phyloP scores from a whole-genome alignment of 208 protist species.

The Crithidia thermophila region DNA sequence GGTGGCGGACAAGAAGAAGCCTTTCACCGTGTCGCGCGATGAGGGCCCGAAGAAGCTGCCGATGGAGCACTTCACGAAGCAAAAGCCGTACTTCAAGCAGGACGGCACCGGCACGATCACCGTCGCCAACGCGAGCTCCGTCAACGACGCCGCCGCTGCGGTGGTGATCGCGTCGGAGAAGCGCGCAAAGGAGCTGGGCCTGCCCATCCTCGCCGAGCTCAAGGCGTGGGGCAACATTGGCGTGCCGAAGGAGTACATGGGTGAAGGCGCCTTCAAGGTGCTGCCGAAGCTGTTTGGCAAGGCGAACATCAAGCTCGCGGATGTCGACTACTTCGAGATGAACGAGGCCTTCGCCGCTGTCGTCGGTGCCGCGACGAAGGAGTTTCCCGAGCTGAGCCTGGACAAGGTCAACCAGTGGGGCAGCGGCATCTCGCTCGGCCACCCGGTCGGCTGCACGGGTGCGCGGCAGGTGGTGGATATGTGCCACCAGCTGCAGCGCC shows the following conservation, averaged over 20 bases:
- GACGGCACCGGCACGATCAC: conserved; percentile 92
- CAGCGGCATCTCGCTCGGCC: conserved; percentile 95
- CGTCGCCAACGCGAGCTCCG: conserved; percentile 85
- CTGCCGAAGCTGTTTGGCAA: conserved; percentile 81
- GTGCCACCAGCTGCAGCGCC: conserved; percentile 63
- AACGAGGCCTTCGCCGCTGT: conserved; percentile 98
- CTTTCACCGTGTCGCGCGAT: conserved; percentile 65
- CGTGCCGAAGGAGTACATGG: conserved; percentile 91
- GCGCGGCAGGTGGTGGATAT: conserved; percentile 89
- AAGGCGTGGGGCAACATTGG: conserved; percentile 89
- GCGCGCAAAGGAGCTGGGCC: conserved; percentile 73
- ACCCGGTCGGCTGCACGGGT: conserved; percentile 95
- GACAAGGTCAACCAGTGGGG: conserved; percentile 95
- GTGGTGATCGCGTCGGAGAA: conserved; percentile 80
- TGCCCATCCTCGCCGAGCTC: conserved; percentile 88
- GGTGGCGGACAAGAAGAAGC: conserved; percentile 52
- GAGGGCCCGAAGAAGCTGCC: conserved; percentile 89
- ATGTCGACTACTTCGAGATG: conserved; percentile 94
- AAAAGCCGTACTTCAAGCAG: conserved; percentile 88
- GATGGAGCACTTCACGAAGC: conserved; percentile 83
- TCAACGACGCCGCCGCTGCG: conserved; percentile 93
- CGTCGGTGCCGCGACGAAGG: conserved; percentile 83
- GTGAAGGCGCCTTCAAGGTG: conserved; percentile 89
- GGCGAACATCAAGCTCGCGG: conserved; percentile 42
- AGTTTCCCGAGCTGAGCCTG: conserved; percentile 76